A percentile compares a stretch with the other conserved stretches of the same genome.
phyloP scores from a whole-genome alignment of 2,329 filamentous ascomycete genomes.

The Acrocalymma vagum region DNA sequence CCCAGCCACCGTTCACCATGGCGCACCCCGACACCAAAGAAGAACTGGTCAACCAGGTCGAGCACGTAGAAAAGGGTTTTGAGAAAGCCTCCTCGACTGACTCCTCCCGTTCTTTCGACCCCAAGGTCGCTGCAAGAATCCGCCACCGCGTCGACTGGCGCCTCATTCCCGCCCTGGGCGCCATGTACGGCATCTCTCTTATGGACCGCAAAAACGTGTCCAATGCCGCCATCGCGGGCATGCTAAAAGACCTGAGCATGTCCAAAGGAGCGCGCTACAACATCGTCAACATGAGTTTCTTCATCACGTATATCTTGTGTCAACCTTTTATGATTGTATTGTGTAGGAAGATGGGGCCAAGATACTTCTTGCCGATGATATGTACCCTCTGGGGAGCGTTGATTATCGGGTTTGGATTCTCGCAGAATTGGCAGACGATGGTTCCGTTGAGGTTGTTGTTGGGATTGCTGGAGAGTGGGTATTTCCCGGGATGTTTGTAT shows the following conservation, averaged over 20 bases:
- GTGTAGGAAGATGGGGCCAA: conserved; percentile 27
- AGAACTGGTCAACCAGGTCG: conserved; percentile 19
- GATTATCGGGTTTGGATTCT: conserved; percentile 34
- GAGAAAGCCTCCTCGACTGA: conserved; percentile 13
- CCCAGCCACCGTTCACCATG: too few species aligned
- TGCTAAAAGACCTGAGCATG: conserved; percentile 30
- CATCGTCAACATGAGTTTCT: conserved; percentile 35
- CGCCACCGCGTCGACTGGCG: conserved; percentile 34
- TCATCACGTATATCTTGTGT: conserved; percentile 34
- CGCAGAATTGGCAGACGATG: conserved; percentile 27
- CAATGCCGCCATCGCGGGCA: conserved; percentile 36
- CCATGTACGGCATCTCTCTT: conserved; percentile 34
- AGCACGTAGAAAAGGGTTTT: conserved; percentile 29
- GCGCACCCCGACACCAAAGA: conserved; percentile 22
- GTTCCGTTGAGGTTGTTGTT: conserved; percentile 27
- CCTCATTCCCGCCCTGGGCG: conserved; percentile 29
- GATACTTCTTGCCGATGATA: conserved; percentile 30
- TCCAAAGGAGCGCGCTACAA: conserved; percentile 25
- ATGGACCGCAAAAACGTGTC: conserved; percentile 37
- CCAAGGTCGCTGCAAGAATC: conserved; percentile 24
- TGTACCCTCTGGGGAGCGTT: conserved; percentile 30
- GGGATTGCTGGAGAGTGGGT: conserved; percentile 28
- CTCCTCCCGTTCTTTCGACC: conserved; percentile 20
- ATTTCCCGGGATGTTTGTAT: conserved; percentile 32
- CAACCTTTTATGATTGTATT: conserved; percentile 32